phyloP scores from a whole-genome alignment of 441 rosid species.

The Eugenia klotzschiana region DNA sequence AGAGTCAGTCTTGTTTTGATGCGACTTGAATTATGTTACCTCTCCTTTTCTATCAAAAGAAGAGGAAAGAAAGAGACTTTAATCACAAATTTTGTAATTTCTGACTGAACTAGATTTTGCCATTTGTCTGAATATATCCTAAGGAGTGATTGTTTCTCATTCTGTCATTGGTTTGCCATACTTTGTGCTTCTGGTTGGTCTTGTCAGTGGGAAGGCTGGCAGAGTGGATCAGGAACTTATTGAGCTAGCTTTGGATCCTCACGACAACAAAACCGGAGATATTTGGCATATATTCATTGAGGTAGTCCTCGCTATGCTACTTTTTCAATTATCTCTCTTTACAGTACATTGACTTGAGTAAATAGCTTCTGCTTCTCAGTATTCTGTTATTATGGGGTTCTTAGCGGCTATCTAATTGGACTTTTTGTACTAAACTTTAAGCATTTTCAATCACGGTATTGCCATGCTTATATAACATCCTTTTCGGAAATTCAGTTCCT shows the following conservation, averaged over 20 bases:
- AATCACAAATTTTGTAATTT: neutral
- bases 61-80: neutral
- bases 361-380: neutral
- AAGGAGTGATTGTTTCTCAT: neutral
- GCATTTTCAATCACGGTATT: neutral
- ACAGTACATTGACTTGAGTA: neutral
- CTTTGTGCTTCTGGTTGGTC: conserved; percentile 1
- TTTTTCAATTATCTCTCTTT: neutral
- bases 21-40: neutral
- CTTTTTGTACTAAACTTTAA: neutral
- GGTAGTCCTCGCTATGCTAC: conserved; percentile 27
- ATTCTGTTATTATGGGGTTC: neutral
- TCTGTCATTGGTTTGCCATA: neutral
- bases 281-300: conserved; percentile 76
- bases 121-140: neutral
- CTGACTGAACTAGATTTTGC: neutral
- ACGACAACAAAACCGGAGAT: conserved; percentile 48
- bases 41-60: neutral
- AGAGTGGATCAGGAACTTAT: conserved; percentile 24
- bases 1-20: neutral
- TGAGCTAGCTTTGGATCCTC: conserved; percentile 27
- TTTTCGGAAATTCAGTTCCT: neutral
- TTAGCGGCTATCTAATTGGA: neutral
- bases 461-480: neutral
- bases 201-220: conserved; percentile 20